These are phyloP conservation scores for Trapa bicornis DNA, from an alignment of 345 rosid species.

Conservation along the genomic window DNA sequence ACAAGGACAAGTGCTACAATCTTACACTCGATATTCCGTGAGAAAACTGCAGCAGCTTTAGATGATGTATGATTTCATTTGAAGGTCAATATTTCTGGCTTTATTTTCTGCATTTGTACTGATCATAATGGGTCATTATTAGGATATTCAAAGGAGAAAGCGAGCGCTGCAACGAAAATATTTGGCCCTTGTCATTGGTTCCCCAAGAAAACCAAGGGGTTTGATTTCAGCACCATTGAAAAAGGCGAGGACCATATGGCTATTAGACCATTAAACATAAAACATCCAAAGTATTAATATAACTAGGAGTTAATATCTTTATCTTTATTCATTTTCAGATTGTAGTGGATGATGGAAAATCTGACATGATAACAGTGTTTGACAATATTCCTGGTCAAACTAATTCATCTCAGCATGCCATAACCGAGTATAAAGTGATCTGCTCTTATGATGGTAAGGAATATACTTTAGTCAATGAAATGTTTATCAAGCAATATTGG, in stretches of 20 bases:
- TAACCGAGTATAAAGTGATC: slow-evolving; percentile 70
- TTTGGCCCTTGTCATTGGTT: slow-evolving; percentile 82
- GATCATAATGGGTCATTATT: not conserved
- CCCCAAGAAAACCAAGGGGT: slow-evolving; percentile 52
- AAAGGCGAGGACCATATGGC: slow-evolving; percentile 40
- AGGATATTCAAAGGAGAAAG: slow-evolving; percentile 39
- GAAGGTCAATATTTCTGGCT: not conserved
- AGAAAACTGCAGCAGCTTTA: slow-evolving; percentile 69
- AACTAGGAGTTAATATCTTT: not conserved
- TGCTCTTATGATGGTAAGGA: slow-evolving; percentile 55
- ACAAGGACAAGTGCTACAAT: slow-evolving; percentile 61
- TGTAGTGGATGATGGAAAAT: slow-evolving; percentile 77
- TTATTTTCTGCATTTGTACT: not conserved
- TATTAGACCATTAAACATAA: not conserved
- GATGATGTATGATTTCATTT: slow-evolving; percentile 17
- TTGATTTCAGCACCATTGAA: slow-evolving; percentile 61
- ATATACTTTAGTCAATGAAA: not conserved
- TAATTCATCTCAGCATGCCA: slow-evolving; percentile 57
- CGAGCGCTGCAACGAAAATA: slow-evolving; percentile 54
- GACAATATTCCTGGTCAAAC: slow-evolving; percentile 16
- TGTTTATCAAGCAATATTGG: not conserved
- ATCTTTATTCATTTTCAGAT: slow-evolving; percentile 25
- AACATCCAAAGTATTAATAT: not conserved
- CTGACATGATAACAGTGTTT: slow-evolving; percentile 69
- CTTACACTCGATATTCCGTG: slow-evolving; percentile 78